Base-by-base conservation (phyloP, 177 flowering plant species). In the Telopea speciosissima region DNA sequence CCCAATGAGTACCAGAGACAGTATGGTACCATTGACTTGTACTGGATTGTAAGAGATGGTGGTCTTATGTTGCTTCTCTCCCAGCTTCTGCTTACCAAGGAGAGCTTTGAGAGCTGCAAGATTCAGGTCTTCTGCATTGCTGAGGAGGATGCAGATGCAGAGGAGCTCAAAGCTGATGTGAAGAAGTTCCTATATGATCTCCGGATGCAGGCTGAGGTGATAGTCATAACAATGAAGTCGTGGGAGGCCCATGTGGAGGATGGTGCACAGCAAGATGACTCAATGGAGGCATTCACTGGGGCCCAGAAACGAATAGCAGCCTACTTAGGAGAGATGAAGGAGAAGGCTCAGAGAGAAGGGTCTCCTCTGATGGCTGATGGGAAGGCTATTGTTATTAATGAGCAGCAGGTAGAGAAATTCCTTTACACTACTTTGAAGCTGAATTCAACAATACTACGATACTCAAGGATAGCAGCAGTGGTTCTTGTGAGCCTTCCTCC, bases 1-100 rank as follows among this genome's bases (percentile, higher is more conserved):
- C 98, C 98, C 21, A 90, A 90, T 61, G 96, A 90, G 82, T 93
- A 90, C 77, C 98, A 93, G 72, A 85, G 79, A 70, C 97, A 91
- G 80, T 89, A 88, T 75, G 98, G 98, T 8, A 89, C 91, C 7
- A 93, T 93, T 60, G 98, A 93, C 73, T 76, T 93, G 78, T 93
- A 93, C 73, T 93, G 98, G 98, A 93, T 93, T 10, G 98, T 93
- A 42, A 83, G 96, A 71, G 98, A 93, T 72, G 98, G 98, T 10
- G 98, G 98, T 73, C 93, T 93, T 24, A 93, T 93, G 98, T 94
- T 93, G 66, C 89, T 93, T 33, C 93, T 93, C 62, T 93, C 98
- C 23, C 98, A 93, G 81, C 94, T 93, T 23, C 87, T 93, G 59
- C 93, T 90, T 3, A 93, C 96, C 1, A 93, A 92, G 74, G 97